Evolutionary conservation across 108 stramenopile species (phyloP).

Genomic region (Schizochytrium sp.): DNA sequence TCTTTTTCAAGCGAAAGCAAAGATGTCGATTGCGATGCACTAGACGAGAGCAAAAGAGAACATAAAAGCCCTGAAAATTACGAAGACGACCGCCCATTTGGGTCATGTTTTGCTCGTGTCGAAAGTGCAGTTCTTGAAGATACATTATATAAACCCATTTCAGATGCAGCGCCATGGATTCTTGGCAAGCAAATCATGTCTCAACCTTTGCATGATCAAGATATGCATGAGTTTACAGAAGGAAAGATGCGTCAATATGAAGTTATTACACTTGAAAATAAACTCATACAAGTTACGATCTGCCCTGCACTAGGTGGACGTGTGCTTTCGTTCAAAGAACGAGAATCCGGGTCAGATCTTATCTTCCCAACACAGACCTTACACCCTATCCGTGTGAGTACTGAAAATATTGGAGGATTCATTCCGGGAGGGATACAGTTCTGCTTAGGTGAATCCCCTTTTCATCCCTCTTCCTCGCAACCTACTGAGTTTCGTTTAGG

Average conservation of each 20-base stretch:
- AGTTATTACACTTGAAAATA: not conserved
- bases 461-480: not conserved
- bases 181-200: too few species aligned
- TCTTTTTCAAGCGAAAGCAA: too few species aligned
- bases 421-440: slow-evolving; percentile 1
- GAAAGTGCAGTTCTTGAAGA: too few species aligned
- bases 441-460: not conserved
- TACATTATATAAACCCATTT: too few species aligned
- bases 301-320: slow-evolving; percentile 1
- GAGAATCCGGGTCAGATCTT: not conserved
- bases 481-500: not conserved
- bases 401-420: not conserved
- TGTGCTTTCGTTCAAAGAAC: not conserved
- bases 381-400: not conserved
- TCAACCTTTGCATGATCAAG: too few species aligned
- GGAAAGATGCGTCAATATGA: not conserved
- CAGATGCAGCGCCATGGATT: too few species aligned
- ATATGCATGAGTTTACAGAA: too few species aligned
- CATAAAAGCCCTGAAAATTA: too few species aligned
- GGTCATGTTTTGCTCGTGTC: too few species aligned
- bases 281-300: not conserved
- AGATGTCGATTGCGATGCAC: too few species aligned
- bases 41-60: too few species aligned
- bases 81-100: too few species aligned
- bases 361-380: not conserved